Evolutionary conservation across 768 basidiomycete species (phyloP).

Genomic region (Candolleomyces aberdarensis): DNA sequence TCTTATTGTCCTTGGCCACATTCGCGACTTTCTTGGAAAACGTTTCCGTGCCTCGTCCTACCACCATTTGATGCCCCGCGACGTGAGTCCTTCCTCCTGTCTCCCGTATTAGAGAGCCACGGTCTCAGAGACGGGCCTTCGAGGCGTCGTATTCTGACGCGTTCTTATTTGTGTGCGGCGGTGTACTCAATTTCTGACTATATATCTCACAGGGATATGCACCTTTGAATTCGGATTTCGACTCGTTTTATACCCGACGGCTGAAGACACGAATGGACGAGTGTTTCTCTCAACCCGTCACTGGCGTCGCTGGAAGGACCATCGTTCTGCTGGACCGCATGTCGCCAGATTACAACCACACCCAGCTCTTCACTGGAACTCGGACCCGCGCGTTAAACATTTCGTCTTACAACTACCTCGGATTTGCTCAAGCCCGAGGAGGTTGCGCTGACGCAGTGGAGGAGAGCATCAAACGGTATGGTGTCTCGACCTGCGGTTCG

Average conservation of each 20-base stretch:
- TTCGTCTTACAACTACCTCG: conserved; percentile 98
- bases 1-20: conserved; percentile 87
- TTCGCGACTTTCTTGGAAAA: conserved; percentile 95
- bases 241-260: conserved; percentile 98
- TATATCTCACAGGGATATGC: conserved; percentile 75
- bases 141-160: not conserved
- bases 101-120: not conserved
- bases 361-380: conserved; percentile 72
- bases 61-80: conserved; percentile 75
- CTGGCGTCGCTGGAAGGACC: conserved; percentile 94
- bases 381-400: conserved; percentile 91
- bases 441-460: conserved; percentile 95
- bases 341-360: conserved; percentile 78
- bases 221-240: conserved; percentile 95
- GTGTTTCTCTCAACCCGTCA: conserved; percentile 89
- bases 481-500: conserved; percentile 71
- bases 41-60: conserved; percentile 66
- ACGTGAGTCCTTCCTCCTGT: conserved; percentile 53
- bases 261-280: conserved; percentile 94
- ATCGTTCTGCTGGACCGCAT: conserved; percentile 82
- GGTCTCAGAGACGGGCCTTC: not conserved
- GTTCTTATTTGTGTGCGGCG: conserved; percentile 2
- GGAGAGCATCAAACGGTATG: conserved; percentile 76
- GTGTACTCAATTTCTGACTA: conserved; percentile 6
- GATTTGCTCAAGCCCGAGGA: conserved; percentile 91